phyloP scores from a whole-genome alignment of 805 yeast genomes.

The Metschnikowia corniflorae region DNA sequence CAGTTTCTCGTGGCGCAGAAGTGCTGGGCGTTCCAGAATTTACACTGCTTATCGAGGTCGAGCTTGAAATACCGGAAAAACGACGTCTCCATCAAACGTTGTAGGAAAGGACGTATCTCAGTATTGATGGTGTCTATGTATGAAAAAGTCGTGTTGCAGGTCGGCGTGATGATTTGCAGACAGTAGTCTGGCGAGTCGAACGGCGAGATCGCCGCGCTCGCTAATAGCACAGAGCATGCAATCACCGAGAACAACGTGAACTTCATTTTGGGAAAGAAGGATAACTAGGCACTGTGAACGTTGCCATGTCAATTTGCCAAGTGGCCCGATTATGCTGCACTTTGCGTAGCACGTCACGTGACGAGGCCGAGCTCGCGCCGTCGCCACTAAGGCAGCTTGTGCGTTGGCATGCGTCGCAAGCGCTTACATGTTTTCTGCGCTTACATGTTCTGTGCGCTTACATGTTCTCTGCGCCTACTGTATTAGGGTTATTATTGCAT shows the following conservation, averaged over 20 bases:
- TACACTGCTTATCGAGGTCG: constrained; percentile 78
- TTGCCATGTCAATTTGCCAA: constrained; percentile 2
- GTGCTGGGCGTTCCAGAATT: constrained; percentile 79
- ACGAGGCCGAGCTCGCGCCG: constrained; percentile 1
- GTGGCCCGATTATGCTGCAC: constrained; percentile 4
- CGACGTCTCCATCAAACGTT: constrained; percentile 61
- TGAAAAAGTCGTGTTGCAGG: constrained; percentile 44
- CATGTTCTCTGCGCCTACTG: too few relatives aligned
- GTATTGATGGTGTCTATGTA: constrained; percentile 38
- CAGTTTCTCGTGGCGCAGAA: constrained; percentile 85
- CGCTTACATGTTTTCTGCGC: too few relatives aligned
- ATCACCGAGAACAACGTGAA: constrained; percentile 5
- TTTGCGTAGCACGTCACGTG: constrained; percentile 11
- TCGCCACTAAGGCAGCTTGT: constrained; percentile 4
- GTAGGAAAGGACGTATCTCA: constrained; percentile 45
- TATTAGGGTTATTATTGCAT: too few relatives aligned
- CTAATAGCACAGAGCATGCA: constrained; percentile 6
- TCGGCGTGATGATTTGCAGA: constrained; percentile 42
- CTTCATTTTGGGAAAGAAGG: constrained; percentile 5
- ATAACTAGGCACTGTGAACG: too few relatives aligned
- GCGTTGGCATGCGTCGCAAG: too few relatives aligned
- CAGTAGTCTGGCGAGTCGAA: constrained; percentile 44
- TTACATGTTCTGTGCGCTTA: too few relatives aligned
- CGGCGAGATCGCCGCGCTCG: constrained; percentile 23
- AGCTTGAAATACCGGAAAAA: constrained; percentile 87